These are phyloP conservation scores for Avena sativa DNA, from an alignment of 176 grass and related monocot genomes.

Conservation along the genomic window DNA sequence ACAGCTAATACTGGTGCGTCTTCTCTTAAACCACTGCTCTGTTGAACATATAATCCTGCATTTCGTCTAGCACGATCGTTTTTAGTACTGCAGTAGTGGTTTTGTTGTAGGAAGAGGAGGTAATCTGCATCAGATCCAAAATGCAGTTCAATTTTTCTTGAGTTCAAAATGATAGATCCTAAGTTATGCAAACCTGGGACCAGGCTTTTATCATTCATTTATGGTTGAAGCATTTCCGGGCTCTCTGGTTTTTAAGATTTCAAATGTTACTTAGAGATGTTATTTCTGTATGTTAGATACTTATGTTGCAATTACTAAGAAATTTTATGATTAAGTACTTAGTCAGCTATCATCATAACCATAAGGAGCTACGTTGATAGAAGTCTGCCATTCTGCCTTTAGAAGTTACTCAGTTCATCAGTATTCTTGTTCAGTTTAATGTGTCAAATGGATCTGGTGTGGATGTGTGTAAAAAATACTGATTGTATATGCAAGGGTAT, in stretches of 20 bases:
- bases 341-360: neutral
- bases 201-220: neutral
- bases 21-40: constrained; percentile 14
- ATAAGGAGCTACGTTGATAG: neutral
- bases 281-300: constrained; percentile 18
- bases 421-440: neutral
- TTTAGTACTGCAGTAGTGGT: neutral
- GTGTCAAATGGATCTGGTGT: neutral
- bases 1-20: constrained; percentile 79
- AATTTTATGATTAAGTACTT: neutral
- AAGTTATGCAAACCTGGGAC: neutral
- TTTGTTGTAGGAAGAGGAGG: neutral
- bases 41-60: constrained; percentile 12
- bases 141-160: neutral
- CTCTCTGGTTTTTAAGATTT: neutral
- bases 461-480: neutral
- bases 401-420: neutral
- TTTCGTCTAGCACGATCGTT: neutral
- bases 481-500: constrained; percentile 15
- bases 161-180: constrained; percentile 30
- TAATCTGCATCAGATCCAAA: constrained; percentile 8
- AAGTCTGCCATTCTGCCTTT: neutral
- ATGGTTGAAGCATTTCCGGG: neutral
- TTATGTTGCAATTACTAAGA: neutral
- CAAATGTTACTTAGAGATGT: constrained; percentile 3